Evolutionary conservation across 257 asterid species (phyloP), one percentile per base, ranked within the genome.

Genomic region (Avicennia marina): DNA sequence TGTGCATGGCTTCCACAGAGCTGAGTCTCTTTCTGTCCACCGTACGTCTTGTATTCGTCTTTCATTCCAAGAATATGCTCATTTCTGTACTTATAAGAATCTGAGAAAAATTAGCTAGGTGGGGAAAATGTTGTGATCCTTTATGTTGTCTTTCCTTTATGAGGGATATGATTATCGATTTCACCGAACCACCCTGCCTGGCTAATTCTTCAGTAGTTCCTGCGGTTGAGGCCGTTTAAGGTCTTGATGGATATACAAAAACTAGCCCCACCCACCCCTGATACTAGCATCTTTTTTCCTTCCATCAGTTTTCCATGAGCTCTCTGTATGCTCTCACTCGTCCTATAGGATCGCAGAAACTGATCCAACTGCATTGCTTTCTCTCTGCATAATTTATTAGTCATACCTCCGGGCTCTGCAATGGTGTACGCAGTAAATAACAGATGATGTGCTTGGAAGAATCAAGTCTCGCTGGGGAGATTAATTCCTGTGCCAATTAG

Each of bases 391-490:
- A 87, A 67, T 58, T 87, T 94, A 36, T 81, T 84, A n/a, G 96
- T 87, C 96, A 87, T 81, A 68, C 94, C 84, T 55, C 96, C 96
- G 6, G 94, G 94, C 45, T 87, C 96, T 27, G 94, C 94, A 21
- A 87, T 87, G 4, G 90, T 87, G 59, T 87, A 87, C 17, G 96
- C 94, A 17, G 96, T 87, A 67, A 87, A 84, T 25, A 87, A 66
- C 8, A 87, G 84, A 4, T 84, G 65, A 68, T 81, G 84, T 15
- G 96, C 82, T 72, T 87, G 96, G 62, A 87, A 87, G n/a, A n/a
- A n/a, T n/a, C n/a, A 15, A 87, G 89, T 26, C 58, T 56, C 70
- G 82, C 81, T 0, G 91, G 87, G 1, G 81, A 22, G 41, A 87
- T 84, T 13, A 52, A 18, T 6, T 70, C 64, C 11, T 78, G 22